phyloP scores from a whole-genome alignment of 495 filamentous ascomycete species.

The Penicillium paxilli region DNA sequence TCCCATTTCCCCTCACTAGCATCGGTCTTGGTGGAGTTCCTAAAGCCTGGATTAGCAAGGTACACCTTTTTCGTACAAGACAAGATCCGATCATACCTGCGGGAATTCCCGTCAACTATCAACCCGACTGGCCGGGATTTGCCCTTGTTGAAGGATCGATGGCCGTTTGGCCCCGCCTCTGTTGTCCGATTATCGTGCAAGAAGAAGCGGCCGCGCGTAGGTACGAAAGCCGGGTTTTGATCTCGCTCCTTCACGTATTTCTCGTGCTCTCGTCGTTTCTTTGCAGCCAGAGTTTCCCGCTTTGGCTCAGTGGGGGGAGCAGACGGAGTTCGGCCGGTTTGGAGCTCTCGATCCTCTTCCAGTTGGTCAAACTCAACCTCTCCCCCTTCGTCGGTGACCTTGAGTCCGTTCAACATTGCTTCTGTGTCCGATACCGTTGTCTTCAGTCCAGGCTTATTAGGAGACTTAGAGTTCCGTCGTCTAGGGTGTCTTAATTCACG shows the following conservation, averaged over 20 bases:
- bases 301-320: slow-evolving; percentile 41
- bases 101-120: slow-evolving; percentile 49
- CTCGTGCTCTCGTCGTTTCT: slow-evolving; percentile 81
- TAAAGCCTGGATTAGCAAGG: slow-evolving; percentile 38
- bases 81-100: slow-evolving; percentile 28
- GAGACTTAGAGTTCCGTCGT: slow-evolving; percentile 27
- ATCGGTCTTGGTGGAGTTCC: slow-evolving; percentile 70
- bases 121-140: slow-evolving; percentile 47
- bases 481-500: slow-evolving; percentile 26
- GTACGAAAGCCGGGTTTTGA: slow-evolving; percentile 90
- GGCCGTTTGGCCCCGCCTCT: slow-evolving; percentile 65
- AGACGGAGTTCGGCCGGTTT: slow-evolving; percentile 34
- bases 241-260: slow-evolving; percentile 85
- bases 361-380: slow-evolving; percentile 70
- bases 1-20: slow-evolving; percentile 83
- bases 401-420: slow-evolving; percentile 84
- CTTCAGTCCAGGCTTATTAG: slow-evolving; percentile 28
- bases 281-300: slow-evolving; percentile 58
- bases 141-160: slow-evolving; percentile 39
- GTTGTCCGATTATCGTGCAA: slow-evolving; percentile 89
- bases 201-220: slow-evolving; percentile 93
- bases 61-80: neutral
- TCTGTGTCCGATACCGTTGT: slow-evolving; percentile 69
- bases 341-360: slow-evolving; percentile 32
- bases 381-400: slow-evolving; percentile 58